These are phyloP conservation scores for Wickerhamomyces subpelliculosus DNA, from an alignment of 805 yeast genomes.

Conservation along the genomic window DNA sequence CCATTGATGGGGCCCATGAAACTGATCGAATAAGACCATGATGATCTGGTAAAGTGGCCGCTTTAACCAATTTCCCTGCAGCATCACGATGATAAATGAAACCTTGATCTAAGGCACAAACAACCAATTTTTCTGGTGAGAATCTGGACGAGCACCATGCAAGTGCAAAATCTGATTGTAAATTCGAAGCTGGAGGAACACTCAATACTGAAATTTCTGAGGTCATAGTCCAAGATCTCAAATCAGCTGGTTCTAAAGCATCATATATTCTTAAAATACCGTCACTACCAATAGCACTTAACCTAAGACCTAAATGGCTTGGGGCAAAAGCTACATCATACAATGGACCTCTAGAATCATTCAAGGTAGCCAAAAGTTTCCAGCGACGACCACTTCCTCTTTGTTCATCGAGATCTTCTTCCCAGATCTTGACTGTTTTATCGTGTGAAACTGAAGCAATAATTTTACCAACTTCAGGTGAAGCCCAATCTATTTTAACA, in stretches of 20 bases:
- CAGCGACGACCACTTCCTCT: constrained; percentile 79
- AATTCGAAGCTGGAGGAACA: constrained; percentile 68
- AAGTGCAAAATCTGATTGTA: constrained; percentile 79
- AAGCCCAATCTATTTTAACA: constrained; percentile 83
- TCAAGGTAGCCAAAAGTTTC: constrained; percentile 66
- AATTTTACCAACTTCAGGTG: constrained; percentile 87
- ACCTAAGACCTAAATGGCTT: constrained; percentile 66
- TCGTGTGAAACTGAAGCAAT: constrained; percentile 88
- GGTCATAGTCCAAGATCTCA: constrained; percentile 73
- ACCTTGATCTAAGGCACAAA: constrained; percentile 83
- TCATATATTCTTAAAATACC: constrained; percentile 82
- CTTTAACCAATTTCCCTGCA: constrained; percentile 44
- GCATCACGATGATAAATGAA: constrained; percentile 57
- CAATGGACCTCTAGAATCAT: constrained; percentile 84
- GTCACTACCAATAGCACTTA: constrained; percentile 87
- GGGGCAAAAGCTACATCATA: constrained; percentile 92
- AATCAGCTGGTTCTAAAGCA: constrained; percentile 83
- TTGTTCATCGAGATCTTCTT: constrained; percentile 75
- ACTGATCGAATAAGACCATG: constrained; percentile 81
- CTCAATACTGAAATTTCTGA: constrained; percentile 62
- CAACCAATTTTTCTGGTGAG: constrained; percentile 72
- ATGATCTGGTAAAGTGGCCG: constrained; percentile 74
- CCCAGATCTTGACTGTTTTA: constrained; percentile 85
- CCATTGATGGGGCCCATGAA: constrained; percentile 97
- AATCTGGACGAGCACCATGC: constrained; percentile 91